phyloP scores from a whole-genome alignment of 805 yeast genomes.

The Debaryomyces castellii region DNA sequence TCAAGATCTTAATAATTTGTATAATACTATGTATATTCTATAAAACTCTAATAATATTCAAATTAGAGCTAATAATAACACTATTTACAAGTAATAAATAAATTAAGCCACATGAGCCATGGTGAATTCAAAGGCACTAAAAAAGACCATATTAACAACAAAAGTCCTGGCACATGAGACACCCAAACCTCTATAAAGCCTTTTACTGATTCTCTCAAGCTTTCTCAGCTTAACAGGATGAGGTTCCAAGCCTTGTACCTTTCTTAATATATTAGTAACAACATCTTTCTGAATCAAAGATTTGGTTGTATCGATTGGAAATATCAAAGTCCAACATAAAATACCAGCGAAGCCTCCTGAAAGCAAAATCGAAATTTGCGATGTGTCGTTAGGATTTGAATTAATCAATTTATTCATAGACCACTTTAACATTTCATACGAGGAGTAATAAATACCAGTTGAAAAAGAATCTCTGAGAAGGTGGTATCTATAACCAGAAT shows the following conservation, averaged over 20 bases:
- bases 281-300: constrained; percentile 73
- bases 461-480: constrained; percentile 67
- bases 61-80: no score
- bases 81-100: background rate
- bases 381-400: constrained; percentile 23
- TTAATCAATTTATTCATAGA: constrained; percentile 33
- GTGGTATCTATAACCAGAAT: constrained; percentile 73
- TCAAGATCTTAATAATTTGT: constrained; percentile 6
- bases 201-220: constrained; percentile 33
- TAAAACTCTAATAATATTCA: background rate
- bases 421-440: constrained; percentile 73
- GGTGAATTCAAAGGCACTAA: constrained; percentile 66
- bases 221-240: constrained; percentile 30
- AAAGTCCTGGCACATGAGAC: constrained; percentile 73
- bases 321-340: constrained; percentile 70
- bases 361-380: constrained; percentile 33
- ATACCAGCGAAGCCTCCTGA: constrained; percentile 85
- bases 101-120: constrained; percentile 47
- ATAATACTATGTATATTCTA: background rate
- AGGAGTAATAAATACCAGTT: constrained; percentile 69
- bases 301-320: constrained; percentile 81
- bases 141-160: constrained; percentile 71
- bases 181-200: constrained; percentile 75
- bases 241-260: constrained; percentile 45
- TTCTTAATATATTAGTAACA: constrained; percentile 62